These are phyloP conservation scores for Cryptococcus maquisensis DNA, from an alignment of 1,284 basidiomycete genomes.

Conservation along the genomic window DNA sequence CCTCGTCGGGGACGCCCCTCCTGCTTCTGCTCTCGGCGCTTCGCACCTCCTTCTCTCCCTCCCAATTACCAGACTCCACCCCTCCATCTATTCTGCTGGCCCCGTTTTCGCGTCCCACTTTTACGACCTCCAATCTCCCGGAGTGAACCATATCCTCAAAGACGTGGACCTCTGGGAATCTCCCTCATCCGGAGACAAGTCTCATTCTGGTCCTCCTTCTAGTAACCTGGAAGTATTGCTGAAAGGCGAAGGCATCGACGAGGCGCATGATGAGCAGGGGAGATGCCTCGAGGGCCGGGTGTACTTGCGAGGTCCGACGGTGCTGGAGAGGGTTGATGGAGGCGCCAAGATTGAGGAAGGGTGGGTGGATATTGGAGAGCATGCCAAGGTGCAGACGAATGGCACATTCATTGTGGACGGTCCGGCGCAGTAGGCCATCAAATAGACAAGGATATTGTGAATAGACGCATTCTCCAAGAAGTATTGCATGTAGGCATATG, in stretches of 20 bases:
- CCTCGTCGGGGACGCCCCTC: conserved; percentile 36
- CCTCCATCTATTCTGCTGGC: conserved; percentile 30
- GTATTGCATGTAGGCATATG: not conserved
- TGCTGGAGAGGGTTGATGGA: conserved; percentile 19
- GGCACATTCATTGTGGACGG: conserved; percentile 34
- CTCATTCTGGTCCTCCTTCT: conserved; percentile 42
- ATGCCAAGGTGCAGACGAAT: conserved; percentile 35
- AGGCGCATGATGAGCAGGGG: conserved; percentile 9
- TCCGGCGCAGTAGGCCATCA: not conserved
- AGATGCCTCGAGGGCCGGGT: conserved; percentile 21
- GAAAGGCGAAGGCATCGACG: conserved; percentile 23
- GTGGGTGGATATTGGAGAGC: conserved; percentile 33
- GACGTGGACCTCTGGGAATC: conserved; percentile 11
- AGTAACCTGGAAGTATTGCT: conserved; percentile 44
- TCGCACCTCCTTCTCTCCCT: conserved; percentile 39
- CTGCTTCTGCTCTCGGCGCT: conserved; percentile 18
- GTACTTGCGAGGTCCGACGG: conserved; percentile 33
- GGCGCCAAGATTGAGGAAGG: conserved; percentile 13
- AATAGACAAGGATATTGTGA: not conserved
- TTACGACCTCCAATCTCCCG: conserved; percentile 39
- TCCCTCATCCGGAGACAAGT: conserved; percentile 1
- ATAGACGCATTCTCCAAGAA: not conserved
- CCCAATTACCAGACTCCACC: conserved; percentile 33
- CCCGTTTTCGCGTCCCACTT: conserved; percentile 41
- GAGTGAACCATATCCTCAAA: conserved; percentile 16